Percentiles rank a stretch among this genome's conserved stretches.
Evolutionary conservation across 148 eudicot species (phyloP).

Genomic region (Rhododendron henanense): DNA sequence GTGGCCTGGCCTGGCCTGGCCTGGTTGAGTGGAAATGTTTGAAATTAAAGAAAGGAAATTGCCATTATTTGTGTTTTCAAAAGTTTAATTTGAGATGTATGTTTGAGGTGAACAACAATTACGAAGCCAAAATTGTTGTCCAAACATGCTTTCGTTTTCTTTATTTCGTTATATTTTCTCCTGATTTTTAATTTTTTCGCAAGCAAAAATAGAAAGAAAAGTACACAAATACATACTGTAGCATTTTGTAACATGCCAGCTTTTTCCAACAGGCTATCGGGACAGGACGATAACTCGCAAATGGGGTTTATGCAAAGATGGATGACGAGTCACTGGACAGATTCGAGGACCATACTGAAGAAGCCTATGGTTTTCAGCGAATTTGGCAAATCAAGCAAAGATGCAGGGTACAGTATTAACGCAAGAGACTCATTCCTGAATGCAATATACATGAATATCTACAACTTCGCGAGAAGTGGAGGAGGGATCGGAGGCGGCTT

Average conservation of each 20-base stretch:
- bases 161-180: neutral
- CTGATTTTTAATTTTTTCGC: neutral
- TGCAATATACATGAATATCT: slow-evolving; percentile 10
- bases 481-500: slow-evolving; percentile 22
- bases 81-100: neutral
- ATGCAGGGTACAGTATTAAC: slow-evolving; percentile 10
- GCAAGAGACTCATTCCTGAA: slow-evolving; percentile 18
- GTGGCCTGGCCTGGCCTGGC: no score
- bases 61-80: no score
- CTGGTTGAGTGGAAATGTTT: no score
- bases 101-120: neutral
- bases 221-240: neutral
- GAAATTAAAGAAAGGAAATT: no score
- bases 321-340: slow-evolving; percentile 21
- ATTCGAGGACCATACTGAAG: slow-evolving; percentile 17
- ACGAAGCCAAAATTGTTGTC: no score
- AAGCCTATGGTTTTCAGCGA: slow-evolving; percentile 25
- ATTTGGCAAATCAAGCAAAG: slow-evolving; percentile 37
- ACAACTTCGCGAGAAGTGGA: slow-evolving; percentile 9
- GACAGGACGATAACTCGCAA: slow-evolving; percentile 16
- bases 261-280: slow-evolving; percentile 11
- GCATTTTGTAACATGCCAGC: neutral
- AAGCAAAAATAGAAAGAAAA: neutral
- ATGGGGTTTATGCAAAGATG: slow-evolving; percentile 24
- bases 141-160: neutral